Conservation (phyloP, 441 rosid genomes). For the Eutrema salsugineum region DNA sequence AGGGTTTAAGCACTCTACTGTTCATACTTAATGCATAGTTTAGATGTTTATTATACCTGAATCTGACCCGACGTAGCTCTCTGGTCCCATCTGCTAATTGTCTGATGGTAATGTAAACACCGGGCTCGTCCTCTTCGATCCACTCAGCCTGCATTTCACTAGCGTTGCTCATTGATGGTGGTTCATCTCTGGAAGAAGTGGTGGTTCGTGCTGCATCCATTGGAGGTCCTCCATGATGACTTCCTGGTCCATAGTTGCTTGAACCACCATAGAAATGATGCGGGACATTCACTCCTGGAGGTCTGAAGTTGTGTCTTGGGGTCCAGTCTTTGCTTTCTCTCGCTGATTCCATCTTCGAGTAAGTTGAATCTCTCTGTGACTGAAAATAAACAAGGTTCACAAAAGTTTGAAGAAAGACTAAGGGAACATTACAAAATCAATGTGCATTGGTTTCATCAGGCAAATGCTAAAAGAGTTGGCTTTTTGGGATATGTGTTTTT, state of each 20-base stretch:
- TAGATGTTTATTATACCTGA: slow-evolving; percentile 59
- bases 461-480: not conserved
- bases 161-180: slow-evolving; percentile 91
- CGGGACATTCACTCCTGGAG: slow-evolving; percentile 40
- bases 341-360: slow-evolving; percentile 70
- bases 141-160: slow-evolving; percentile 92
- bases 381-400: not conserved
- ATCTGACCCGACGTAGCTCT: slow-evolving; percentile 97
- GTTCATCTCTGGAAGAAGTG: slow-evolving; percentile 89
- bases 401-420: not conserved
- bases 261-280: slow-evolving; percentile 51
- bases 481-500: not conserved
- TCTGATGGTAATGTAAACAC: slow-evolving; percentile 93
- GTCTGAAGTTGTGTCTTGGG: slow-evolving; percentile 72
- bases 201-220: slow-evolving; percentile 66
- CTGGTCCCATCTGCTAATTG: slow-evolving; percentile 85
- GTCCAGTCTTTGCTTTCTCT: slow-evolving; percentile 73
- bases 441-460: not conserved
- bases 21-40: not conserved
- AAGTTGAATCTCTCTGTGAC: slow-evolving; percentile 80
- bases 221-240: slow-evolving; percentile 39
- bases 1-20: not conserved
- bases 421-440: not conserved
- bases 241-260: slow-evolving; percentile 36
- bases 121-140: slow-evolving; percentile 94